Evolutionary conservation across 2,329 filamentous ascomycete genomes (phyloP).

Genomic region (Metarhizium rileyi): DNA sequence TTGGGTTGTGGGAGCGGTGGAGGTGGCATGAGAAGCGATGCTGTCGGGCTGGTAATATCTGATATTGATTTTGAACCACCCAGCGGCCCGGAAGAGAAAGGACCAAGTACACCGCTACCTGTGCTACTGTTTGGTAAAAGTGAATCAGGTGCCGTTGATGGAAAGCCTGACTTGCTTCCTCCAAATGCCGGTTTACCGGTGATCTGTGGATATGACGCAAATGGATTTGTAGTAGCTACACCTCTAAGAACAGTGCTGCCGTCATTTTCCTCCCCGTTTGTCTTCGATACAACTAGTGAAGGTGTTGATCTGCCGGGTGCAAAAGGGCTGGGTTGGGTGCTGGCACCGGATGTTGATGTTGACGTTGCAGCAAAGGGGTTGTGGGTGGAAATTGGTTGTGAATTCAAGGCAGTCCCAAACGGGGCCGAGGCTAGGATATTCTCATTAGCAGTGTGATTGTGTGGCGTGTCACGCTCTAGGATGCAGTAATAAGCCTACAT

Average conservation of each 20-base stretch:
- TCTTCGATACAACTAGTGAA: background rate
- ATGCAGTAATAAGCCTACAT: background rate
- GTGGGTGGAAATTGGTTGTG: background rate
- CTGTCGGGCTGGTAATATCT: slow-evolving; percentile 2
- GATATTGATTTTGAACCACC: slow-evolving; percentile 1
- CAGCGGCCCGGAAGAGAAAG: background rate
- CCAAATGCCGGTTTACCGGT: slow-evolving; percentile 9
- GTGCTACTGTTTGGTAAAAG: background rate
- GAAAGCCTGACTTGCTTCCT: slow-evolving; percentile 1
- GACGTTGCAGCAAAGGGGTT: slow-evolving; percentile 4
- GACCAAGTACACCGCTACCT: background rate
- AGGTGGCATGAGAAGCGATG: slow-evolving; percentile 6
- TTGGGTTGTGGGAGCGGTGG: slow-evolving; percentile 8
- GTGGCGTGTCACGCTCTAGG: background rate
- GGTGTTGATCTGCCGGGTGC: background rate
- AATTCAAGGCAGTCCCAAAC: slow-evolving; percentile 2
- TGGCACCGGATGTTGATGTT: background rate
- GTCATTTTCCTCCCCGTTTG: background rate
- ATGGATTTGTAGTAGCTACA: slow-evolving; percentile 11
- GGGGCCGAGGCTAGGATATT: slow-evolving; percentile 3
- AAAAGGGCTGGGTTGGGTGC: background rate
- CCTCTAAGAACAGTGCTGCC: background rate
- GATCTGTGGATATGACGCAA: slow-evolving; percentile 10
- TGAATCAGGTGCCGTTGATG: background rate
- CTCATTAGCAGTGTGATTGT: background rate